Percentiles rank a stretch among this genome's conserved stretches.
Evolutionary conservation across 805 yeast species (phyloP).

Genomic region (Blastobotrys muscicola): DNA sequence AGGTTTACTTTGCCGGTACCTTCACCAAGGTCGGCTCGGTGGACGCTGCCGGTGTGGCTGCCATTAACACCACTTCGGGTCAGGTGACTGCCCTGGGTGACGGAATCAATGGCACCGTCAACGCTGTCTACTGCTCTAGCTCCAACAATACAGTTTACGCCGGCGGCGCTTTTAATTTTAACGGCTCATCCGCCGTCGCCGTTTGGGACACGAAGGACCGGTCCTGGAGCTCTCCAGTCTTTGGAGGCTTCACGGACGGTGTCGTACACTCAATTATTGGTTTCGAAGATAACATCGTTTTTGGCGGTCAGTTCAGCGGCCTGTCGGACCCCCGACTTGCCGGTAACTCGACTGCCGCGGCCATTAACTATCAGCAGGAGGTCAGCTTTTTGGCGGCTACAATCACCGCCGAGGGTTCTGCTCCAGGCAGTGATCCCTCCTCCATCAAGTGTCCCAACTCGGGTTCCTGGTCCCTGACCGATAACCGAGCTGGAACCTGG

Average conservation of each 20-base stretch:
- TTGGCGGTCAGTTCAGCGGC: conserved; percentile 68
- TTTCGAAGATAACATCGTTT: conserved; percentile 42
- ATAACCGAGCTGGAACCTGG: conserved; percentile 53
- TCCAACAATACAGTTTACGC: conserved; percentile 47
- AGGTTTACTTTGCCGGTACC: conserved; percentile 23
- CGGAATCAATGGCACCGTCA: conserved; percentile 32
- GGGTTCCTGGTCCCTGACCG: conserved; percentile 43
- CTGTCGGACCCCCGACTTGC: conserved; percentile 43
- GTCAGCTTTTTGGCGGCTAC: conserved; percentile 19
- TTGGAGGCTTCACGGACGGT: conserved; percentile 63
- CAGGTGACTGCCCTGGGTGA: conserved; percentile 16
- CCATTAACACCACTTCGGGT: conserved; percentile 19
- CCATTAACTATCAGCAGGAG: conserved; percentile 45
- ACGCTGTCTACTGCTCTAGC: conserved; percentile 39
- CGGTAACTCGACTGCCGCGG: conserved; percentile 22
- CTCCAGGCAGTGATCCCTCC: conserved; percentile 13
- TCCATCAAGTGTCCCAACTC: conserved; percentile 49
- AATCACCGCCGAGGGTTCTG: conserved; percentile 17
- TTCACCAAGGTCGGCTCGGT: conserved; percentile 19
- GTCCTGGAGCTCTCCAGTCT: conserved; percentile 43
- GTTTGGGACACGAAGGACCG: conserved; percentile 45
- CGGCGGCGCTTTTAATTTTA: conserved; percentile 67
- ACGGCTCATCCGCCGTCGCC: conserved; percentile 48
- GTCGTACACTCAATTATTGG: conserved; percentile 52
- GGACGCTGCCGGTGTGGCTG: conserved; percentile 18